A percentile compares a stretch with the other conserved stretches of the same genome.
phyloP scores from a whole-genome alignment of 202 grass and related monocot genomes.

The Saccharum hybrid region DNA sequence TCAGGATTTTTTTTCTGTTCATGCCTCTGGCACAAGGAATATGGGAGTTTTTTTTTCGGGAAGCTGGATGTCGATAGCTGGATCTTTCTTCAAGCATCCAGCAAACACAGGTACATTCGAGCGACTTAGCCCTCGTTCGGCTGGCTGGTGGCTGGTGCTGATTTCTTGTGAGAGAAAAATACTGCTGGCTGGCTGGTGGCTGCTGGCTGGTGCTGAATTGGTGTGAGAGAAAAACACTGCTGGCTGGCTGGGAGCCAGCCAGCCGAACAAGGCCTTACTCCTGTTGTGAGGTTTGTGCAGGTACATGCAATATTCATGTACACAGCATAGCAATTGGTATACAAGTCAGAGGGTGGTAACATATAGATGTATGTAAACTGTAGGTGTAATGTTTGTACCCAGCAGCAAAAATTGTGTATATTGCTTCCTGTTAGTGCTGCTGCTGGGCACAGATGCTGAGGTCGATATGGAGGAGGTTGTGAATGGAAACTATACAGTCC shows the following conservation, averaged over 20 bases:
- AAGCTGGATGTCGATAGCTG: conserved; percentile 37
- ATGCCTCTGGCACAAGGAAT: conserved; percentile 41
- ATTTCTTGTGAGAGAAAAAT: no score
- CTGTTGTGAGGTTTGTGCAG: conserved; percentile 49
- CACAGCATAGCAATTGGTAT: conserved; percentile 56
- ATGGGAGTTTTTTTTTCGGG: conserved; percentile 17
- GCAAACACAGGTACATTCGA: conserved; percentile 35
- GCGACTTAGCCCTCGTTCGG: no score
- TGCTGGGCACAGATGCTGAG: conserved; percentile 39
- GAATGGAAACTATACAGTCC: conserved; percentile 37
- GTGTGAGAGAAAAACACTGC: no score
- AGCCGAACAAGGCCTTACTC: no score
- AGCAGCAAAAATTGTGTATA: conserved; percentile 49
- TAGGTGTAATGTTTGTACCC: conserved; percentile 46
- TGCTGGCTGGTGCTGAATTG: no score
- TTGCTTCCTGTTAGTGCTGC: conserved; percentile 43
- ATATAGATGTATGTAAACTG: conserved; percentile 52
- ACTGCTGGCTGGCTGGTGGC: no score
- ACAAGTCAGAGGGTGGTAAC: conserved; percentile 40
- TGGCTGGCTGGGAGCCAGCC: no score
- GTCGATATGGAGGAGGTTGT: background rate
- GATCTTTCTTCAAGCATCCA: conserved; percentile 45
- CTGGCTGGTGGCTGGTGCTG: no score
- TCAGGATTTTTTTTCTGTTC: conserved; percentile 18
- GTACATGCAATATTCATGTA: conserved; percentile 59